These are phyloP conservation scores for Teratosphaeria pseudoeucalypti DNA, from an alignment of 2,329 filamentous ascomycete genomes.

Conservation along the genomic window DNA sequence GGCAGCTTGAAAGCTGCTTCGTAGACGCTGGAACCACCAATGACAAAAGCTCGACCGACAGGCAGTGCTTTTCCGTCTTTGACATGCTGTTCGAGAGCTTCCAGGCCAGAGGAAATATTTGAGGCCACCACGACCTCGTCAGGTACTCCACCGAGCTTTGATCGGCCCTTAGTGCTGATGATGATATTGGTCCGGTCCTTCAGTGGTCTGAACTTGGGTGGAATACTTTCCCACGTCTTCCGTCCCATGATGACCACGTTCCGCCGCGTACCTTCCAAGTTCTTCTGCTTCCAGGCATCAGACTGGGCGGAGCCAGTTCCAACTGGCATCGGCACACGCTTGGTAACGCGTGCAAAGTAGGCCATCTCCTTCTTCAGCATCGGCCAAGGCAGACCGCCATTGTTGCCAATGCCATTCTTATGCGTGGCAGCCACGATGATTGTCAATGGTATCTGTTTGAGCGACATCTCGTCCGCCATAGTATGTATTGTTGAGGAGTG, in stretches of 20 bases:
- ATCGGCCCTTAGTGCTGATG: constrained; percentile 45
- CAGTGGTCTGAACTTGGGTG: constrained; percentile 65
- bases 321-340: constrained; percentile 50
- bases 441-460: constrained; percentile 46
- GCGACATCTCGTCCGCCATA: constrained; percentile 16
- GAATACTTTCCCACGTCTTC: constrained; percentile 92
- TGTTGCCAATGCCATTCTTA: constrained; percentile 72
- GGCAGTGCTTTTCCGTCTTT: constrained; percentile 13
- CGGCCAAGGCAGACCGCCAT: constrained; percentile 77
- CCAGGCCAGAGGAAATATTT: constrained; percentile 19
- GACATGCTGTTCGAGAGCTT: constrained; percentile 23
- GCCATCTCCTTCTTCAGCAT: constrained; percentile 84
- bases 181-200: constrained; percentile 73
- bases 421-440: constrained; percentile 90
- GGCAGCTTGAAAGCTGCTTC: constrained; percentile 51
- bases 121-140: constrained; percentile 46
- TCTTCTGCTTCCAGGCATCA: constrained; percentile 12
- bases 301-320: constrained; percentile 17
- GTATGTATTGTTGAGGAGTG: neutral
- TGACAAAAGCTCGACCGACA: constrained; percentile 63
- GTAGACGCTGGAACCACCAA: constrained; percentile 86
- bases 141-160: constrained; percentile 13
- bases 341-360: constrained; percentile 87
- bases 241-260: constrained; percentile 89
- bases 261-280: constrained; percentile 10